phyloP scores from a whole-genome alignment of 2,329 filamentous ascomycete genomes.

The Fusarium pilosicola region DNA sequence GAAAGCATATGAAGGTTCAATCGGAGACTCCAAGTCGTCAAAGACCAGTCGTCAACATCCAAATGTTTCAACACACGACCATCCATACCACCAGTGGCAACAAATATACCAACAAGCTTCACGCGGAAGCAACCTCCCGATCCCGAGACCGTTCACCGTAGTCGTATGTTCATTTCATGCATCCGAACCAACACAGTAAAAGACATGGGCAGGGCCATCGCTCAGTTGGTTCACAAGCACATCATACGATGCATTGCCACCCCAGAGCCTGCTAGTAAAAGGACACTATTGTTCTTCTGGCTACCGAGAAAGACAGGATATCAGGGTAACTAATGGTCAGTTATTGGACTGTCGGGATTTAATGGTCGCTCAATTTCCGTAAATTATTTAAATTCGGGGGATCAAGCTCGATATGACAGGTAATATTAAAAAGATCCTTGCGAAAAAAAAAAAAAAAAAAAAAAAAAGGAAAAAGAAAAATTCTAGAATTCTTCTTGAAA shows the following conservation, averaged over 20 bases:
- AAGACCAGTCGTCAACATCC: background rate
- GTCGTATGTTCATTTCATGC: background rate
- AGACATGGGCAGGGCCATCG: background rate
- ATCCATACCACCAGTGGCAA: background rate
- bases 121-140: background rate
- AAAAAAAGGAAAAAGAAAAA: background rate
- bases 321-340: background rate
- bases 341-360: background rate
- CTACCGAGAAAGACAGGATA: background rate
- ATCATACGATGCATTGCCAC: background rate
- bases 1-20: background rate
- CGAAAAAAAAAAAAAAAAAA: accelerated
- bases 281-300: background rate
- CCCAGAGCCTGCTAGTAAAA: background rate
- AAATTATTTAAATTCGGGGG: background rate
- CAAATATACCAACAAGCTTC: background rate
- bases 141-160: background rate
- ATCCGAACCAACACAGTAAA: background rate
- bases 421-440: background rate
- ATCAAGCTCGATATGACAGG: background rate
- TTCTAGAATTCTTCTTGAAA: background rate
- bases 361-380: background rate
- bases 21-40: background rate
- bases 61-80: background rate
- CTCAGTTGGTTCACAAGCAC: background rate